These are phyloP conservation scores for Annulohypoxylon bovei DNA, from an alignment of 495 filamentous ascomycete species.

Conservation along the genomic window DNA sequence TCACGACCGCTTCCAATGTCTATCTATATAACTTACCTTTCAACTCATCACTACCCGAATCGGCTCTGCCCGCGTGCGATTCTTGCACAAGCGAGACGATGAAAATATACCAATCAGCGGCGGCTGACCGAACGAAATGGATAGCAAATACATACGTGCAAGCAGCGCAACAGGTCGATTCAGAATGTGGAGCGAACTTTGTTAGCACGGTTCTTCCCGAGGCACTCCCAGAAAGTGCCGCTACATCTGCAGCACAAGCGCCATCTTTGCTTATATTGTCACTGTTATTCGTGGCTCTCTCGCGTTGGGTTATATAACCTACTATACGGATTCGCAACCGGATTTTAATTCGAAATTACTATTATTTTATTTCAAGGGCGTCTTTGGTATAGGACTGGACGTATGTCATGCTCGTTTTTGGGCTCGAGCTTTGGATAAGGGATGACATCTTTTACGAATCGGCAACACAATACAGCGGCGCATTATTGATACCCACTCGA, in stretches of 20 bases:
- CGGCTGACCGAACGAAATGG: conserved; percentile 65
- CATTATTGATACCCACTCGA: conserved; percentile 41
- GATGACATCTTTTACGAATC: conserved; percentile 36
- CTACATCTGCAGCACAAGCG: conserved; percentile 24
- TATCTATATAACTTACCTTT: conserved; percentile 88
- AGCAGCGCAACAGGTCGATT: conserved; percentile 73
- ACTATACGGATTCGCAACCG: neutral
- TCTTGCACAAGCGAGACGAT: conserved; percentile 76
- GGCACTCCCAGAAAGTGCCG: conserved; percentile 34
- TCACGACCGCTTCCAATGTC: conserved; percentile 68
- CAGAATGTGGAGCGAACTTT: conserved; percentile 70
- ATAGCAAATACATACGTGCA: conserved; percentile 67
- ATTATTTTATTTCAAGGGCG: conserved; percentile 28
- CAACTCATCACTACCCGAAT: conserved; percentile 71
- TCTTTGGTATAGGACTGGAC: conserved; percentile 24
- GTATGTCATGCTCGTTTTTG: conserved; percentile 12
- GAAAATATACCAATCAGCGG: conserved; percentile 70
- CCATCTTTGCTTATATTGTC: conserved; percentile 38
- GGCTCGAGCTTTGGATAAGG: conserved; percentile 25
- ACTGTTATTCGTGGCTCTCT: conserved; percentile 19
- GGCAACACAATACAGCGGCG: conserved; percentile 31
- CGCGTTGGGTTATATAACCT: conserved; percentile 29
- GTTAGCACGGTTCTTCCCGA: conserved; percentile 68
- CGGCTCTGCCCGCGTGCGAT: conserved; percentile 72
- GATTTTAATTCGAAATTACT: neutral